A percentile compares a stretch with the other conserved stretches of the same genome.
Evolutionary conservation across 768 basidiomycete species (phyloP).

Genomic region (Psilocybe azurescens): DNA sequence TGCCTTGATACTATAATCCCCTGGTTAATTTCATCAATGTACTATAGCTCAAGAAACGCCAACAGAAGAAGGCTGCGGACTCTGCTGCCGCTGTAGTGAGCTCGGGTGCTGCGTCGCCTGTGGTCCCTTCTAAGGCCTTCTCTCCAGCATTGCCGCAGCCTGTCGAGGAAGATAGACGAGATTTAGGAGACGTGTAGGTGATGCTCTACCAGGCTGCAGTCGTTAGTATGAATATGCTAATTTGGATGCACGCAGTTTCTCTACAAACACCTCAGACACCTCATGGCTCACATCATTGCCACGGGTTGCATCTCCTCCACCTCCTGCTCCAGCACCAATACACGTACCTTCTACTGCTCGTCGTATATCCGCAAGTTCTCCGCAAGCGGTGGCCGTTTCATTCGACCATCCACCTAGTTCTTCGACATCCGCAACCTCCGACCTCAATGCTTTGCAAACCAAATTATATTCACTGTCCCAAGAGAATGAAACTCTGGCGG

Average conservation of each 20-base stretch:
- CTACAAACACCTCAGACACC: slow-evolving; percentile 51
- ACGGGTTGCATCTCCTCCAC: slow-evolving; percentile 44
- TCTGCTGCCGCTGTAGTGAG: slow-evolving; percentile 31
- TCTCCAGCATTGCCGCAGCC: slow-evolving; percentile 56
- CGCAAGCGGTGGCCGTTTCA: slow-evolving; percentile 24
- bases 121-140: slow-evolving; percentile 43
- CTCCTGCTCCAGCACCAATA: slow-evolving; percentile 20
- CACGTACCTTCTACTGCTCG: slow-evolving; percentile 14
- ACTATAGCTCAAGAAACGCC: slow-evolving; percentile 78
- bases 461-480: slow-evolving; percentile 25
- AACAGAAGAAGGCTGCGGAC: slow-evolving; percentile 69
- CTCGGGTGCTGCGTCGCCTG: slow-evolving; percentile 44
- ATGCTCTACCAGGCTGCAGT: slow-evolving; percentile 14
- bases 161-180: slow-evolving; percentile 51
- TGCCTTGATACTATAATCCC: slow-evolving; percentile 7
- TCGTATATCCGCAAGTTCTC: slow-evolving; percentile 24
- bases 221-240: slow-evolving; percentile 18
- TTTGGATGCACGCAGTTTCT: slow-evolving; percentile 36
- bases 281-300: slow-evolving; percentile 69
- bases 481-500: slow-evolving; percentile 25
- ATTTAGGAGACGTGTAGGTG: slow-evolving; percentile 72
- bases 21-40: slow-evolving; percentile 15
- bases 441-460: slow-evolving; percentile 20
- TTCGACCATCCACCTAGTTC: slow-evolving; percentile 24
- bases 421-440: slow-evolving; percentile 21